These are phyloP conservation scores for Aspergillus quadrilineatus DNA, from an alignment of 2,329 filamentous ascomycete species.

Conservation along the genomic window DNA sequence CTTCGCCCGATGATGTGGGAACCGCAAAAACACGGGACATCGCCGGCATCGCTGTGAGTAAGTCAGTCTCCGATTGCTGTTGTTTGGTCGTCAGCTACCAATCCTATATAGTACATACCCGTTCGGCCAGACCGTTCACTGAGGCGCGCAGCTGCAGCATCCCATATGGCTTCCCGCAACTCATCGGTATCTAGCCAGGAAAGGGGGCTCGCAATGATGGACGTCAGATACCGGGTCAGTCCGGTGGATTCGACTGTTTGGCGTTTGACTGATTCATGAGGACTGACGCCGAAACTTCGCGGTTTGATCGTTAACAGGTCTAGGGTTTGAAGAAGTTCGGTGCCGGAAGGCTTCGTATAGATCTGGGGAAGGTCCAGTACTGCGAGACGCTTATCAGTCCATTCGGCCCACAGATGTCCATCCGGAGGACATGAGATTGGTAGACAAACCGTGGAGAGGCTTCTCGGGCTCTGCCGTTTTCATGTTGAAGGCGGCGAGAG, in stretches of 20 bases:
- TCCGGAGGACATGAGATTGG: slow-evolving; percentile 16
- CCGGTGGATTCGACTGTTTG: slow-evolving; percentile 40
- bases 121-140: slow-evolving; percentile 81
- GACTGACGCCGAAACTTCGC: slow-evolving; percentile 43
- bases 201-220: slow-evolving; percentile 47
- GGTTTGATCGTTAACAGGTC: slow-evolving; percentile 65
- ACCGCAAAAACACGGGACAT: slow-evolving; percentile 63
- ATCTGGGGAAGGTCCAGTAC: slow-evolving; percentile 78
- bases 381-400: slow-evolving; percentile 40
- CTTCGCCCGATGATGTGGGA: slow-evolving; percentile 42
- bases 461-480: slow-evolving; percentile 35
- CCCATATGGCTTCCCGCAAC: slow-evolving; percentile 58
- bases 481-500: slow-evolving; percentile 26
- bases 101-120: slow-evolving; percentile 43
- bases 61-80: slow-evolving; percentile 1
- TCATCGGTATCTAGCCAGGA: slow-evolving; percentile 48
- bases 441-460: slow-evolving; percentile 39
- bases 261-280: slow-evolving; percentile 27
- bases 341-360: slow-evolving; percentile 70
- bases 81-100: background rate
- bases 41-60: slow-evolving; percentile 57
- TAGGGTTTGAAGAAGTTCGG: slow-evolving; percentile 65
- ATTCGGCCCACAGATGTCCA: slow-evolving; percentile 22
- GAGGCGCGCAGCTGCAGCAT: slow-evolving; percentile 73
- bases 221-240: slow-evolving; percentile 48